Evolutionary conservation across 2,329 filamentous ascomycete genomes (phyloP), one percentile per base, ranked within the genome.

Genomic region (Berkeleyomyces basicola): DNA sequence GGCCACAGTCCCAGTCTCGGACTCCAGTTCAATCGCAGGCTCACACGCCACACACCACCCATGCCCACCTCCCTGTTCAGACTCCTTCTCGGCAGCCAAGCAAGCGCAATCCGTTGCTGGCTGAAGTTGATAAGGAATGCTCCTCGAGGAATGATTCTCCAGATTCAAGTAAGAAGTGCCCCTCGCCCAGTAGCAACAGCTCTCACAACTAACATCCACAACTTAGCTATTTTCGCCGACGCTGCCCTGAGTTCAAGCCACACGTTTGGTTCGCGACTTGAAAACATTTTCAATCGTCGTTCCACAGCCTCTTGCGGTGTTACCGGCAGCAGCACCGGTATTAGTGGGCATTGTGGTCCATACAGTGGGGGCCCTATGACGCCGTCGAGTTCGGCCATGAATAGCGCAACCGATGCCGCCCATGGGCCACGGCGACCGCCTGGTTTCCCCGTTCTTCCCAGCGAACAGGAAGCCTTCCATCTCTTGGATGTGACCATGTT

Each of bases 401-500:
- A 14, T 5, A 16, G 10, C 36, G 31, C 7, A 33, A 47, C 11
- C 11, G 14, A 61, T 5, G 37, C 36, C 5, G 51, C 51, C 11
- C 51, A 55, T 7, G 23, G 46, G 2, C 23, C 61, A 6, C 59
- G 33, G 11, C 31, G 55, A 4, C 46, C 42, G 9, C n/a, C 59
- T 16, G 63, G 61, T 36, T 63, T 44, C 10, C 66, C 62, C 1
- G 4, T 51, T 1, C 57, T 67, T 1, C 65, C 66, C 4, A 66
- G 64, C 0, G 66, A 67, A 16, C 59, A 64, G 14, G 66, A 66
- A 3, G 66, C 64, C 10, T 65, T 65, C 9, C 65, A 62, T 16
- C 58, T 68, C 14, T 65, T 67, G 44, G 66, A 65, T 36, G 66
- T 66, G 31, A 68, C 65, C 55, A 67, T 68, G 43, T 44, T 67